phyloP scores from a whole-genome alignment of 805 yeast species.

The Cyberlindnera suaveolens region DNA sequence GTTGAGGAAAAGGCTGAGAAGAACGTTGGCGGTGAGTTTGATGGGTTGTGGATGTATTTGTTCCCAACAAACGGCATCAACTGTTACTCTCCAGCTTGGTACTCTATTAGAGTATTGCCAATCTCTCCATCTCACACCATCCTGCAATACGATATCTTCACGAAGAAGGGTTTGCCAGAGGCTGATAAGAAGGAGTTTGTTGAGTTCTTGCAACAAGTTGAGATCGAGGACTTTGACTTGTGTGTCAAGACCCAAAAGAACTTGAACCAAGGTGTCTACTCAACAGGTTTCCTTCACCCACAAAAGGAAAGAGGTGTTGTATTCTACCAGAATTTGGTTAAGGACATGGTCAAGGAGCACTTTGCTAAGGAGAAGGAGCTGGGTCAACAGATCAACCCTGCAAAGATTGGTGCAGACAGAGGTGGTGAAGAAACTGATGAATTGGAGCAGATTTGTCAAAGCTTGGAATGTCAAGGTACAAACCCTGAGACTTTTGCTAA shows the following conservation, averaged over 20 bases:
- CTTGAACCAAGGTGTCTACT: conserved; percentile 53
- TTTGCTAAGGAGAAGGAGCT: conserved; percentile 37
- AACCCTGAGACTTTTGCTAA: conserved; percentile 29
- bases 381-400: conserved; percentile 48
- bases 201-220: conserved; percentile 57
- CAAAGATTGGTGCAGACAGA: conserved; percentile 31
- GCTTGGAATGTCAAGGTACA: conserved; percentile 44
- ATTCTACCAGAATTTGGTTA: conserved; percentile 47
- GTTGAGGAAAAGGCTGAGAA: conserved; percentile 23
- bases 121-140: conserved; percentile 46
- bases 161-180: conserved; percentile 51
- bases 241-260: conserved; percentile 56
- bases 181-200: conserved; percentile 54
- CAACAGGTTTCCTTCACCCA: conserved; percentile 56
- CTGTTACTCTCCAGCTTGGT: conserved; percentile 65
- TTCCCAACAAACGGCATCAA: conserved; percentile 57
- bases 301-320: conserved; percentile 53
- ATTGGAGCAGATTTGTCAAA: conserved; percentile 42
- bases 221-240: conserved; percentile 54
- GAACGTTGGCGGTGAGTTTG: conserved; percentile 57
- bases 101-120: conserved; percentile 55
- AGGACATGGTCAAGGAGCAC: conserved; percentile 53
- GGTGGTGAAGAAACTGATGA: conserved; percentile 40
- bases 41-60: conserved; percentile 57
- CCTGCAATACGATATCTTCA: conserved; percentile 54